Conservation (phyloP, 345 rosid genomes). For the Bruguiera sexangula region DNA sequence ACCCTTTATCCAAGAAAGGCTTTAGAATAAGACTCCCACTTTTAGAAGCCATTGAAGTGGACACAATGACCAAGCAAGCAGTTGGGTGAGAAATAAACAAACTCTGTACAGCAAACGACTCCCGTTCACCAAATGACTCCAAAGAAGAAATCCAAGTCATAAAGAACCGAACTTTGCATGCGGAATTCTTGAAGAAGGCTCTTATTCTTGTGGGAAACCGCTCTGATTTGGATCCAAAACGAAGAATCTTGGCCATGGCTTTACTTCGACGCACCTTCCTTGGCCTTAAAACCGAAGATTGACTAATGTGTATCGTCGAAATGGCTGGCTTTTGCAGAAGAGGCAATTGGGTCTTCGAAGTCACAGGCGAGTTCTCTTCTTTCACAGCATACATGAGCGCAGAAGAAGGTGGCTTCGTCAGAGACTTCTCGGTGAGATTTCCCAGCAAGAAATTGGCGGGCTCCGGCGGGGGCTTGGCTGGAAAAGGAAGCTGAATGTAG, state of each 20-base stretch:
- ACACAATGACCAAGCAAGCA: slow-evolving; percentile 69
- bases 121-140: slow-evolving; percentile 60
- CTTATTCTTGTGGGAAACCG: slow-evolving; percentile 43
- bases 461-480: slow-evolving; percentile 32
- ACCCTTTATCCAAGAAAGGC: slow-evolving; percentile 53
- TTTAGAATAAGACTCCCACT: slow-evolving; percentile 44
- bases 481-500: slow-evolving; percentile 45
- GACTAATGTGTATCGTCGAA: slow-evolving; percentile 21
- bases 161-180: slow-evolving; percentile 67
- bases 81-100: slow-evolving; percentile 59
- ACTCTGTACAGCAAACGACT: slow-evolving; percentile 54
- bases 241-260: slow-evolving; percentile 16
- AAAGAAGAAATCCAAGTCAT: slow-evolving; percentile 90
- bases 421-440: slow-evolving; percentile 22
- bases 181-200: slow-evolving; percentile 43
- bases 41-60: slow-evolving; percentile 61
- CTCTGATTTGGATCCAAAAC: slow-evolving; percentile 27
- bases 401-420: slow-evolving; percentile 27
- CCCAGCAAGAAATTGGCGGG: slow-evolving; percentile 28
- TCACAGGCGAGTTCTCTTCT: slow-evolving; percentile 40
- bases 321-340: slow-evolving; percentile 23
- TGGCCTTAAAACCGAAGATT: slow-evolving; percentile 17
- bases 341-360: slow-evolving; percentile 35
- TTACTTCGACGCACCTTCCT: slow-evolving; percentile 10
- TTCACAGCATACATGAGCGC: slow-evolving; percentile 45